Evolutionary conservation across 164 flowering plant genomes (phyloP).

Genomic region (Magnolia sinica): DNA sequence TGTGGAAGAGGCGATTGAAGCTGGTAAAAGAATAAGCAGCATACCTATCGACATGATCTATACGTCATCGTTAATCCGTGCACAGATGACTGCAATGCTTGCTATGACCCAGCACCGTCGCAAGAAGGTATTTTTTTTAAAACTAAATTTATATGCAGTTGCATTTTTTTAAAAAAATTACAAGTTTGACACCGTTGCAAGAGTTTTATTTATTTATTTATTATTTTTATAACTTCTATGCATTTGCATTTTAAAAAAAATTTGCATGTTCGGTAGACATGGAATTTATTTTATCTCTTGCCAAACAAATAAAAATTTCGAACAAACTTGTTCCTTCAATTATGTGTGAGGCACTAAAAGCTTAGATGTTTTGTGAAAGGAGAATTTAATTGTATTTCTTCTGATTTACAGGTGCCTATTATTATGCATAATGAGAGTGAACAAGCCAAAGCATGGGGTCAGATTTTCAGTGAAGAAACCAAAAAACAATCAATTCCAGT

Average conservation of each 20-base stretch:
- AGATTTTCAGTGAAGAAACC: slow-evolving; percentile 85
- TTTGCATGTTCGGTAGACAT: too few relatives aligned
- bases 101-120: slow-evolving; percentile 95
- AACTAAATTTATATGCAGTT: not conserved
- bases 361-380: not conserved
- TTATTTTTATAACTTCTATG: too few relatives aligned
- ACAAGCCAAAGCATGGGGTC: slow-evolving; percentile 84
- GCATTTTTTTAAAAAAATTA: too few relatives aligned
- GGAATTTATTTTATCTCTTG: too few relatives aligned
- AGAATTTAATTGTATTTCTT: not conserved
- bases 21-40: slow-evolving; percentile 93
- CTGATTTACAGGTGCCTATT: slow-evolving; percentile 74
- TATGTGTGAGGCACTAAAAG: not conserved
- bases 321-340: not conserved
- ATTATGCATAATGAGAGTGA: slow-evolving; percentile 79
- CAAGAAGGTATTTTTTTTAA: slow-evolving; percentile 55
- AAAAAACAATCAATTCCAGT: slow-evolving; percentile 89
- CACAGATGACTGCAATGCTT: slow-evolving; percentile 99
- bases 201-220: too few relatives aligned
- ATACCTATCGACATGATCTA: slow-evolving; percentile 92
- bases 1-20: slow-evolving; percentile 96
- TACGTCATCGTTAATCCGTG: slow-evolving; percentile 90
- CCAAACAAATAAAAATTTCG: not conserved
- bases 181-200: not conserved
- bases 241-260: too few relatives aligned